A percentile compares a stretch with the other conserved stretches of the same genome.
phyloP scores from a whole-genome alignment of 1,284 basidiomycete genomes.

The Butyriboletus appendiculatus region DNA sequence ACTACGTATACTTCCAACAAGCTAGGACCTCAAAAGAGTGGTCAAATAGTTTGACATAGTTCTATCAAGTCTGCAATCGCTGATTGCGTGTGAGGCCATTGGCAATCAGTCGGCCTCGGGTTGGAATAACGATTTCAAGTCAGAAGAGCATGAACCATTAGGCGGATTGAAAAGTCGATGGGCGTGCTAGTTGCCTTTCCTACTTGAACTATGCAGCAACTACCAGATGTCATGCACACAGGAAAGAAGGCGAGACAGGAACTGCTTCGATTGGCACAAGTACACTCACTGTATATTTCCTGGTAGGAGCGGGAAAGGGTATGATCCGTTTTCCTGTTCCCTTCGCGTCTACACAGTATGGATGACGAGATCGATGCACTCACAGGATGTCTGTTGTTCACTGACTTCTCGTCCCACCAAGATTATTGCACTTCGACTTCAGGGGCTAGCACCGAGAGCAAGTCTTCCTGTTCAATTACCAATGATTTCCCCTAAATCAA shows the following conservation, averaged over 20 bases:
- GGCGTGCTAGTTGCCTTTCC: neutral
- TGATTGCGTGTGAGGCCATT: neutral
- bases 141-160: neutral
- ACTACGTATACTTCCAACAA: neutral
- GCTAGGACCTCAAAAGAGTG: neutral
- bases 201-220: neutral
- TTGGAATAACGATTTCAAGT: neutral
- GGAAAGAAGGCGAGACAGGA: neutral
- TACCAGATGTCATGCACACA: neutral
- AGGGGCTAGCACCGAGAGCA: too few relatives aligned
- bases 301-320: neutral
- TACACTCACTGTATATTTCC: neutral
- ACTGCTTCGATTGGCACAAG: neutral
- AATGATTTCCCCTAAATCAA: neutral
- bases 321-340: neutral
- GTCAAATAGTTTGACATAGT: neutral
- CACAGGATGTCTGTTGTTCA: neutral
- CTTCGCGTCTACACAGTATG: neutral
- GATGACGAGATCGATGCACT: neutral
- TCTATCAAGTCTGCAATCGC: neutral
- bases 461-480: neutral
- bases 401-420: neutral
- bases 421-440: neutral
- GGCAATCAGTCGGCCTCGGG: too few relatives aligned
- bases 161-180: neutral